Percentiles rank a stretch among this genome's conserved stretches.
Conservation (phyloP, 192 early-diverging fungal genomes). For the Fimicolochytrium jonesii region DNA sequence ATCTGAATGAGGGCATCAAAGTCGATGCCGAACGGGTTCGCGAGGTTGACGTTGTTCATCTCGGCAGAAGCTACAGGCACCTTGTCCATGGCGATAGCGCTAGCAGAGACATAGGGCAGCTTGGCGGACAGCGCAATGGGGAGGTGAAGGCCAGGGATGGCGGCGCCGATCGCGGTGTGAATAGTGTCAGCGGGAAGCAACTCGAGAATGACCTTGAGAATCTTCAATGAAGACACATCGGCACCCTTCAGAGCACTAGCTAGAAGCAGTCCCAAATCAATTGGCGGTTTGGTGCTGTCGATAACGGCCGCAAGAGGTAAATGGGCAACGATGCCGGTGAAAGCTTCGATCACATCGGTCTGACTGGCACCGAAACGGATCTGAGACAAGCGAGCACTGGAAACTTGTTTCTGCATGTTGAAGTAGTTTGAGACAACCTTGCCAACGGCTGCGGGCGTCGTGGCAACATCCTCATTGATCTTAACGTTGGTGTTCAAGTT, state of each 20-base stretch:
- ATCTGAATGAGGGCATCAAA: slow-evolving; percentile 3
- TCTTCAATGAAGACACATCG: background rate
- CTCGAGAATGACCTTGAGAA: background rate
- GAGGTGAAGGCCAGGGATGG: slow-evolving; percentile 6
- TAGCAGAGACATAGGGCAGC: slow-evolving; percentile 6
- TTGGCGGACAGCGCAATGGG: slow-evolving; percentile 6
- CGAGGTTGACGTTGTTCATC: background rate
- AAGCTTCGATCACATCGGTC: slow-evolving; percentile 19
- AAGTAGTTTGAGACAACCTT: slow-evolving; percentile 23
- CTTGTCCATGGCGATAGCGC: slow-evolving; percentile 3
- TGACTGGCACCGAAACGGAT: slow-evolving; percentile 11
- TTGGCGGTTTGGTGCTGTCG: background rate
- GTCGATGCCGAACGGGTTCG: slow-evolving; percentile 1
- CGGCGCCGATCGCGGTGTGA: slow-evolving; percentile 12
- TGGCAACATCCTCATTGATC: slow-evolving; percentile 11
- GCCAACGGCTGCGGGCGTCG: slow-evolving; percentile 13
- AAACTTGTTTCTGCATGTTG: slow-evolving; percentile 1
- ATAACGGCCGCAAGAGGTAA: slow-evolving; percentile 11
- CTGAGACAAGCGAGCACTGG: background rate
- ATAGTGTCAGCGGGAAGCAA: slow-evolving; percentile 4
- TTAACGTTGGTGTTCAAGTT: slow-evolving; percentile 15
- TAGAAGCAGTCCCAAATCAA: slow-evolving; percentile 13
- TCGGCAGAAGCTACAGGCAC: slow-evolving; percentile 1
- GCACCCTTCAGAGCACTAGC: background rate
- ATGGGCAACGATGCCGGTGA: slow-evolving; percentile 10